Base-by-base conservation (phyloP, 2,329 filamentous ascomycete species). In the Coniosporium tulheliwenetii region DNA sequence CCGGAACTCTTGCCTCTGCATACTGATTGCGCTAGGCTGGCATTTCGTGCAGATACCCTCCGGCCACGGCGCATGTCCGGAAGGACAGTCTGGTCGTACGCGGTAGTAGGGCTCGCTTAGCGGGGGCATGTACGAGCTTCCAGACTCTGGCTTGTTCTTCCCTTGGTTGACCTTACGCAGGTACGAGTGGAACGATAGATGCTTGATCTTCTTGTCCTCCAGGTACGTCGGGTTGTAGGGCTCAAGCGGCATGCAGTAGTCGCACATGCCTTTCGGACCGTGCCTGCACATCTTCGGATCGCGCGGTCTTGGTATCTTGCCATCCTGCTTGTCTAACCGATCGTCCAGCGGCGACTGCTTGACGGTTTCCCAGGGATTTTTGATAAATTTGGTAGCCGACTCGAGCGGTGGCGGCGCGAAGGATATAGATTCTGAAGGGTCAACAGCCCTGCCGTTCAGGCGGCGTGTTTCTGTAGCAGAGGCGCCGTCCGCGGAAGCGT, bases 11-110 rank as follows among this genome's bases (percentile, higher is more conserved):
- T 98, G 91, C 5, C 86, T 85, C 56, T 96, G 87, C 40, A 98
- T 66, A 9, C 85, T 94, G 55, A 98, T 98, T 42, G 91, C 89
- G 48, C 89, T 94, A 7, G 91, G 91, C 56, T 98, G 93, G 52
- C 91, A 98, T 59, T 96, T 98, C 43, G 85, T 93, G 65, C 91
- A 98, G 48, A 98, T 96, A 12, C 91, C 91, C 51, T 93, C 86
- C 2, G 91, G 91, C 79, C 91, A 98, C 35, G 81, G 76, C 13
- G 86, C 81, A 61, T 98, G 91, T 2, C 91, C 91, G 0, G 86
- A 87, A 0, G 93, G 89, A 54, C 91, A 98, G 52, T 94, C 78
- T 39, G 73, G 78, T 58, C 78, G 82, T 44, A 98, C 89, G 50
- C 89, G 77, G 60, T 85, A 95, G 61, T 83, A 95, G 1, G 89